Base-by-base conservation (phyloP, 768 basidiomycete genomes). In the Pisolithus tinctorius region DNA sequence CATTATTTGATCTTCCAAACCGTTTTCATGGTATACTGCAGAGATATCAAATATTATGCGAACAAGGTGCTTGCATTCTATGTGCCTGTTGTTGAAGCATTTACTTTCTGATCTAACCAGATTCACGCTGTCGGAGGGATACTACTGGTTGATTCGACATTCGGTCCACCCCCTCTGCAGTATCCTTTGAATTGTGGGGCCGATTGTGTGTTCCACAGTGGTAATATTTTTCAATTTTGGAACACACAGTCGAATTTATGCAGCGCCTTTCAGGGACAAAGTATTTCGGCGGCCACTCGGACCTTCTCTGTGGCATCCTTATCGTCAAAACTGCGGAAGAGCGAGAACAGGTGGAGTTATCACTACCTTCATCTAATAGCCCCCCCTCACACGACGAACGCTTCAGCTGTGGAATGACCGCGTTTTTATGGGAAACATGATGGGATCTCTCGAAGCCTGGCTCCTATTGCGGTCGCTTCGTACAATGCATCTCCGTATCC, bases 111-210 rank as follows among this genome's bases (percentile, higher is more conserved):
- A 36, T 20, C 36, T 36, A 26, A 26, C 46, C 42, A 86, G 84
- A 74, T 84, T 46, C 90, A 91, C 60, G 78, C 81, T 46, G 83
- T 77, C 2, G 84, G 85, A 4, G 91, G 86, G 6, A 80, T 78
- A 46, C 63, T 95, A 16, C 53, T 87, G 1, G 72, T 94, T 6
- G 93, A 95, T 64, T 80, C 91, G 2, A 94, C 93, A 0, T 93
- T 95, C 64, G 92, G 77, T 0, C 93, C 93, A 41, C 93, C 93
- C 3, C 90, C 90, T 1, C 74, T 94, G 37, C 88, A 89, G 59
- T 87, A 90, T 59, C 92, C 93, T 3, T 91, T 94, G 71, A 82
- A 83, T 60, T 86, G 82, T 64, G 92, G 89, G 26, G 84, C 88
- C 17, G 93, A 94, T 63, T 69, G 63, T 17, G 14, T 67, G 27